Evolutionary conservation across 768 basidiomycete genomes (phyloP).

Genomic region (Lentinus tigrinus): DNA sequence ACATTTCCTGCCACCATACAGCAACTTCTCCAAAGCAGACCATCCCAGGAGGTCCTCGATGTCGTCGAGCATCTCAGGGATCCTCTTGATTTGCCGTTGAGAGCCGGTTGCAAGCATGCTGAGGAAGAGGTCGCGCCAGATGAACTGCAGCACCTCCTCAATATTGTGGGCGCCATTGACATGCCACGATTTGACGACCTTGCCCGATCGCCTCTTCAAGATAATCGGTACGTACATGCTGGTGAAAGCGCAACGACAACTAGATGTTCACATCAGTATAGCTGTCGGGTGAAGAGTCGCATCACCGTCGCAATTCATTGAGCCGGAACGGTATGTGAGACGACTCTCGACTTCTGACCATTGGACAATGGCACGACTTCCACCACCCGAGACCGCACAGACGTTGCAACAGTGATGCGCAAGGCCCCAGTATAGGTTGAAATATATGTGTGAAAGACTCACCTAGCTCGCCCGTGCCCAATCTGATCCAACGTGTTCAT

Average conservation of each 20-base stretch:
- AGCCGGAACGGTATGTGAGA: too few species aligned
- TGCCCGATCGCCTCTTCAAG: constrained; percentile 44
- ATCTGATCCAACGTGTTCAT: constrained; percentile 48
- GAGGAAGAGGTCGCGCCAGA: constrained; percentile 70
- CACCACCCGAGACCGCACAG: too few species aligned
- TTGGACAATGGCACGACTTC: too few species aligned
- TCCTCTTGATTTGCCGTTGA: constrained; percentile 26
- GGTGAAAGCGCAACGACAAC: constrained; percentile 54
- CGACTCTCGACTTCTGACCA: too few species aligned
- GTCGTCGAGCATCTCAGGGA: constrained; percentile 59
- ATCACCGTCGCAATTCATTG: too few species aligned
- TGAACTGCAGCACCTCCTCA: constrained; percentile 51
- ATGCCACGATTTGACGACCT: constrained; percentile 46
- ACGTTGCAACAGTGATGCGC: too few species aligned
- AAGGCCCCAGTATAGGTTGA: too few species aligned
- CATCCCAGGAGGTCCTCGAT: constrained; percentile 53
- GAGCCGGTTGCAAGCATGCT: constrained; percentile 45
- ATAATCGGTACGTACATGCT: constrained; percentile 46
- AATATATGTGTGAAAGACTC: background rate
- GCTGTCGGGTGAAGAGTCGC: background rate
- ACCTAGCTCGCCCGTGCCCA: constrained; percentile 39
- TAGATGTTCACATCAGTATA: constrained; percentile 23
- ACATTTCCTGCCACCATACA: constrained; percentile 53
- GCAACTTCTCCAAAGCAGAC: constrained; percentile 47
- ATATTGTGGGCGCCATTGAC: constrained; percentile 49